Conservation (phyloP, 441 rosid genomes). For the Populus hybrid region DNA sequence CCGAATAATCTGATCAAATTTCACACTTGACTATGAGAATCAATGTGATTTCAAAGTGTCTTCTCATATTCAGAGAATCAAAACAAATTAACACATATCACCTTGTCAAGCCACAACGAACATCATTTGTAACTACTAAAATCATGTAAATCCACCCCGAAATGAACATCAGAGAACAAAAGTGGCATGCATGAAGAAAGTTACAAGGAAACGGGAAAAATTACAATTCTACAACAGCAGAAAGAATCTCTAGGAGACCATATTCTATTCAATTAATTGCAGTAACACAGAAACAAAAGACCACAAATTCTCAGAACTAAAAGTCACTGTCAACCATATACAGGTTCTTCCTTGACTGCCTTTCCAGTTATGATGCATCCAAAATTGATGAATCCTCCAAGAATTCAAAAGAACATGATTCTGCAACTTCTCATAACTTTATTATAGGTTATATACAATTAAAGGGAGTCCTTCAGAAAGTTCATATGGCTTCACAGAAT, state of each 20-base stretch:
- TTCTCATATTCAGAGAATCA: not conserved
- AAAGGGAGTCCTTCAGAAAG: not conserved
- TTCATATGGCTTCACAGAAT: not conserved
- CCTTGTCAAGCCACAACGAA: not conserved
- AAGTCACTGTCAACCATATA: not conserved
- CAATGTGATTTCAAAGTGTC: not conserved
- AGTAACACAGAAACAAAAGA: not conserved
- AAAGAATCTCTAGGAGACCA: not conserved
- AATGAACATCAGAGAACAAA: not conserved
- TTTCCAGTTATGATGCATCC: not conserved
- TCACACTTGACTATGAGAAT: slow-evolving; percentile 1
- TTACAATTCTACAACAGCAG: not conserved
- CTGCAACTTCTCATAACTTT: not conserved
- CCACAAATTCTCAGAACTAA: not conserved
- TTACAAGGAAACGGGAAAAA: not conserved
- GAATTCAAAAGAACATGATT: not conserved
- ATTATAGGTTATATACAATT: not conserved
- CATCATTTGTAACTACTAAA: not conserved
- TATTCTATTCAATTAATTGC: not conserved
- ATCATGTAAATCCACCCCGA: not conserved
- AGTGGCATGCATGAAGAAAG: not conserved
- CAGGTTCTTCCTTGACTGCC: not conserved
- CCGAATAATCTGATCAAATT: slow-evolving; percentile 5
- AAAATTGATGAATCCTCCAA: slow-evolving; percentile 9
- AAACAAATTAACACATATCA: not conserved